A percentile compares a stretch with the other conserved stretches of the same genome.
Evolutionary conservation across 306 rosid species (phyloP).

Genomic region (Cicer arietinum): DNA sequence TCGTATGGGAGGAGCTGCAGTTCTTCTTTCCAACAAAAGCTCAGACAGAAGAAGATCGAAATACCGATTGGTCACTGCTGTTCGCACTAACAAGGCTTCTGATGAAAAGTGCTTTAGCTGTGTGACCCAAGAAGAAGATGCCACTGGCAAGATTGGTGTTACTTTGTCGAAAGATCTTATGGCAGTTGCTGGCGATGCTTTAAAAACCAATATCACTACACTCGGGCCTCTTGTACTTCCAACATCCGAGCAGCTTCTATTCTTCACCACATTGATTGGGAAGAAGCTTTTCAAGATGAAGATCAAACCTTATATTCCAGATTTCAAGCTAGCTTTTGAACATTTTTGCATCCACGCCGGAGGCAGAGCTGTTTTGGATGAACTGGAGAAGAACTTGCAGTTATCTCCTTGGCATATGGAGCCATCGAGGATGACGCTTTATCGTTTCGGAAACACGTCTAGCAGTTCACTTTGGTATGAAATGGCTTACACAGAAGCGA

Average conservation of each 20-base stretch:
- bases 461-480: slow-evolving; percentile 96
- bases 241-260: slow-evolving; percentile 84
- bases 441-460: slow-evolving; percentile 89
- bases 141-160: slow-evolving; percentile 74
- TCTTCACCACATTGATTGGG: slow-evolving; percentile 71
- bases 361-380: slow-evolving; percentile 91
- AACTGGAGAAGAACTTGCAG: slow-evolving; percentile 90
- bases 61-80: slow-evolving; percentile 68
- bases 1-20: slow-evolving; percentile 93
- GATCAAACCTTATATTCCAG: slow-evolving; percentile 91
- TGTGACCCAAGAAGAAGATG: slow-evolving; percentile 90
- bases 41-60: slow-evolving; percentile 86
- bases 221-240: slow-evolving; percentile 90
- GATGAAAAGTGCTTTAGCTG: slow-evolving; percentile 88
- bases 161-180: slow-evolving; percentile 88
- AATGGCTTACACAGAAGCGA: slow-evolving; percentile 85
- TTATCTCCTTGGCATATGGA: slow-evolving; percentile 94
- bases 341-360: slow-evolving; percentile 96
- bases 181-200: slow-evolving; percentile 94
- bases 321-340: slow-evolving; percentile 89
- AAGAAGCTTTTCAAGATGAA: slow-evolving; percentile 83
- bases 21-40: slow-evolving; percentile 73
- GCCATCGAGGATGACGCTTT: slow-evolving; percentile 94
- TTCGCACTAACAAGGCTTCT: slow-evolving; percentile 87
- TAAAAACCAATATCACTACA: slow-evolving; percentile 88